phyloP scores from a whole-genome alignment of 306 rosid genomes.

The Gastrolobium villosum region DNA sequence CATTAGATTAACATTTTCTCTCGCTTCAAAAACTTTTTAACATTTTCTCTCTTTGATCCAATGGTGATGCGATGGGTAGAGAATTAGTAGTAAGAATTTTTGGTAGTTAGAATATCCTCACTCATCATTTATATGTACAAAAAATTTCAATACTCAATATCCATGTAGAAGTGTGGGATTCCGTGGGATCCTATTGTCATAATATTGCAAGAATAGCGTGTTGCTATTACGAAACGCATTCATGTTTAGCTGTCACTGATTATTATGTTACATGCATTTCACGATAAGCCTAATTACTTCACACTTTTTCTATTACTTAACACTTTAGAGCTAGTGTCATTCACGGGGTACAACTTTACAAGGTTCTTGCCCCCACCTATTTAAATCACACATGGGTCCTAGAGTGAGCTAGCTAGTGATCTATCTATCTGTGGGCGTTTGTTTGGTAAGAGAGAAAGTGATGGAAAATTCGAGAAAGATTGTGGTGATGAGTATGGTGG shows the following conservation, averaged over 20 bases:
- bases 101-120: no score
- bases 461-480: slow-evolving; percentile 37
- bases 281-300: background rate
- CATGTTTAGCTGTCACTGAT: slow-evolving; percentile 9
- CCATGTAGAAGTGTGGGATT: background rate
- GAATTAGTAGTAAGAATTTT: no score
- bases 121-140: background rate
- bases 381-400: background rate
- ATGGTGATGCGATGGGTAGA: no score
- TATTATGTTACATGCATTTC: background rate
- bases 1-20: no score
- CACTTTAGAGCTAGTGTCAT: background rate
- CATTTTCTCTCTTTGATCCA: no score
- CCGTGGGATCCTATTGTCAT: background rate
- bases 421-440: background rate
- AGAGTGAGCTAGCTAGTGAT: background rate
- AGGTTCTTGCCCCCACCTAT: background rate
- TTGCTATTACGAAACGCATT: slow-evolving; percentile 1
- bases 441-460: slow-evolving; percentile 27
- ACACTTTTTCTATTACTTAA: background rate
- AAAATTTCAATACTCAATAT: background rate
- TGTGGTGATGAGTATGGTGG: slow-evolving; percentile 9
- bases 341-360: background rate
- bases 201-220: slow-evolving; percentile 12
- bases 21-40: no score